Base-by-base conservation (phyloP, 2,329 filamentous ascomycete genomes). In the Beauveria brongniartii region DNA sequence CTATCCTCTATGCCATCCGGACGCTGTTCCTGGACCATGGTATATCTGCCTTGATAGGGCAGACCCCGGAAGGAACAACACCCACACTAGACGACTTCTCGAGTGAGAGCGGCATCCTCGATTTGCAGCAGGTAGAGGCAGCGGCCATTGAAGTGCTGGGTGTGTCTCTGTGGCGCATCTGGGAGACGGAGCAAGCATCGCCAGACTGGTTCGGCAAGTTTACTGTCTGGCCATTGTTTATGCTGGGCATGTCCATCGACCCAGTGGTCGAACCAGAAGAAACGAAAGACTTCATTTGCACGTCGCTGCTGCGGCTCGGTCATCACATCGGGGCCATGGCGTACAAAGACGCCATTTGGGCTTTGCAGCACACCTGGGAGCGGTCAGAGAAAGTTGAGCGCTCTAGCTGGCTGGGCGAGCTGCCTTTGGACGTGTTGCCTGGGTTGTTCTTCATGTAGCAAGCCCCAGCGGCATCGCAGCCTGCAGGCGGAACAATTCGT, bases 21-120 rank as follows among this genome's bases (percentile, higher is more conserved):
- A 64, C 62, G 5, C 62, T 64, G 7, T 60, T 61, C 43, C 46
- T 64, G 4, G 62, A 62, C 56, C 28, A 58, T 12, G 56, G 55
- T 1, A 53, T 59, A 43, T 22, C 20, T 30, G 30, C 24, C 14
- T 20, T 60, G 12, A 9, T 50, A 8, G 30, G 10, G 22, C 34
- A 37, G 10, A 14, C 34, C 34, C 5, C 34, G 34, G 34, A 37
- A 37, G 34, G 12, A 37, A 14, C 14, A 5, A 37, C 12, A 14
- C 34, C 34, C 12, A 37, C 34, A 14, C 12, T 37, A 37, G 22
- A 26, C 10, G 22, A 28, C 5, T 5, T 5, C 24, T 34, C 22
- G 14, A 12, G 47, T 9, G 22, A 47, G 3, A 22, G 44, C 43
- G 40, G 40, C 57, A 26, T 53, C 12, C 18, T 58, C 16, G 34